A percentile compares a stretch with the other conserved stretches of the same genome.
These are phyloP conservation scores for Eremothecium gossypii DNA, from an alignment of 1,139 yeast genomes.

Conservation along the genomic window DNA sequence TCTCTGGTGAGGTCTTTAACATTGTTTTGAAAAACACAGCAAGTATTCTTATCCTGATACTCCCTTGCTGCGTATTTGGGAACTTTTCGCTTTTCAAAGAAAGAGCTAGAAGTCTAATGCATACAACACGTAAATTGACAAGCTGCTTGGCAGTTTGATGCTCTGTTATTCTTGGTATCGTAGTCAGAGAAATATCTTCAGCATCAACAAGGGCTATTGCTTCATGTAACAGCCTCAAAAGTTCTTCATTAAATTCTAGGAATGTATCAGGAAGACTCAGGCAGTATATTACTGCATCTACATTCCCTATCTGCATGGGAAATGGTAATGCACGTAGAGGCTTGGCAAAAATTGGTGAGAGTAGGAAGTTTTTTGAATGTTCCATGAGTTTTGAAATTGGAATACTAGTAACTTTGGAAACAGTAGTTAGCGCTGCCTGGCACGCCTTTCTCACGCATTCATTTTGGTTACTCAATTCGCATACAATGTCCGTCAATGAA, in stretches of 20 bases:
- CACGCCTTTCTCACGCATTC: slow-evolving; percentile 76
- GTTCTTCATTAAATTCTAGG: slow-evolving; percentile 77
- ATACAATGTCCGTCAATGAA: slow-evolving; percentile 76
- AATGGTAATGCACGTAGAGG: slow-evolving; percentile 94
- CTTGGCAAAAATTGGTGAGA: slow-evolving; percentile 93
- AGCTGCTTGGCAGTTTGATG: slow-evolving; percentile 82
- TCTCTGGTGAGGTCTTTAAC: slow-evolving; percentile 75
- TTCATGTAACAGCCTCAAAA: slow-evolving; percentile 75
- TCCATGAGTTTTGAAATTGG: slow-evolving; percentile 67
- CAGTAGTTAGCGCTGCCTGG: slow-evolving; percentile 55
- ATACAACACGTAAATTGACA: slow-evolving; percentile 77
- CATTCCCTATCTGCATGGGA: slow-evolving; percentile 97
- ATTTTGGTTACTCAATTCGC: slow-evolving; percentile 86
- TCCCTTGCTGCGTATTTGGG: slow-evolving; percentile 67
- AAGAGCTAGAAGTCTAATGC: slow-evolving; percentile 72
- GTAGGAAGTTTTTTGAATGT: slow-evolving; percentile 70
- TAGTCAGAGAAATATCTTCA: slow-evolving; percentile 89
- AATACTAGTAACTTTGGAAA: slow-evolving; percentile 62
- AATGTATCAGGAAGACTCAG: slow-evolving; percentile 73
- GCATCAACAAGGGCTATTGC: slow-evolving; percentile 95
- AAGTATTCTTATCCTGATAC: slow-evolving; percentile 73
- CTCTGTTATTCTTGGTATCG: slow-evolving; percentile 77
- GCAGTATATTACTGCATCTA: slow-evolving; percentile 91
- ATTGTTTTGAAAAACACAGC: slow-evolving; percentile 93
- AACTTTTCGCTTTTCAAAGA: slow-evolving; percentile 80